Base-by-base conservation (phyloP, 306 rosid genomes). In the Prunus mume region DNA sequence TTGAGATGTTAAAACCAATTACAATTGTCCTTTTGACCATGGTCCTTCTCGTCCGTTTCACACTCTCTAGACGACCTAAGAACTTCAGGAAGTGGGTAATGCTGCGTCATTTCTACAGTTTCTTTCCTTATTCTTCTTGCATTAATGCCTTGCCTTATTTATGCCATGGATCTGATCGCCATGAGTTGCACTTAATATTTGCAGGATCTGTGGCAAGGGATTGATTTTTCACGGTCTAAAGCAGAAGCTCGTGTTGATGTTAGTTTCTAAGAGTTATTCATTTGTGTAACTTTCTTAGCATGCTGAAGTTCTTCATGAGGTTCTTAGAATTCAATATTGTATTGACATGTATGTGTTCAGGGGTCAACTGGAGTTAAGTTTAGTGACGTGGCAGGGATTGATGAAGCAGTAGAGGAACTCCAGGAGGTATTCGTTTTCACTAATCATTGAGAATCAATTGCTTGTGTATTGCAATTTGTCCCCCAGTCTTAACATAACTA, bases 211-310 rank as follows among this genome's bases (percentile, higher is more conserved):
- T 95, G 98, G 98, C 98, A 95, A 83, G 98, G 98, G 84, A 95
- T 95, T 83, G 97, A 92, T 86, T 95, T 95, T 82, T 95, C 98
- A 10, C 89, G 94, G 77, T 92, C 99, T 62, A 95, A 95, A 88
- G 96, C 99, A 57, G 97, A 95, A 88, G 99, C 99, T 73, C 97
- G 97, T 65, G 99, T 95, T 85, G 99, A 95, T 79, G 99, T 95
- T 70, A 83, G 93, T 84, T 88, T 72, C 43, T 79, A 65, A 65
- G 50, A 38, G 43, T 71, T 76, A 69, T 74, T 62, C 76, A 61
- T 83, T 80, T 75, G 38, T 30, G 62, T 76, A 77, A 45, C 71
- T 78, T 70, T 56, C 63, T 61, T 70, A 63, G 15, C 52, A 76
- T 69, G 50, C 62, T 68, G 25, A 60, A 74, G 46, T 76, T 68